These are phyloP conservation scores for Pisolithus tinctorius DNA, from an alignment of 768 basidiomycete genomes.

Conservation along the genomic window DNA sequence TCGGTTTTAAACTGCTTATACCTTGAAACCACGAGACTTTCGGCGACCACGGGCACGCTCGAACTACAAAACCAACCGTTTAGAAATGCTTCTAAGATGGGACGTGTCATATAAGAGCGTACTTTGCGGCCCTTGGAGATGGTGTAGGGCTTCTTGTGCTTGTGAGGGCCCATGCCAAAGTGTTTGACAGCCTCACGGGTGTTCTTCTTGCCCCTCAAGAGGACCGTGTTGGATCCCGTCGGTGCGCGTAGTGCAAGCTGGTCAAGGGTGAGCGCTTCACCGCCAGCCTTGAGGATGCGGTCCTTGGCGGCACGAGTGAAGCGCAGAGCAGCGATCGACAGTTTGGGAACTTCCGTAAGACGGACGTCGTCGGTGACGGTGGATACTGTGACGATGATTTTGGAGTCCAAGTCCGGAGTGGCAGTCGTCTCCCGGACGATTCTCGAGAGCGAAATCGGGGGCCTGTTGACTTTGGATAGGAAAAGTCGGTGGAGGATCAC, in stretches of 20 bases:
- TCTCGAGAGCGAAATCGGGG: slow-evolving; percentile 90
- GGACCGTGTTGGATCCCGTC: slow-evolving; percentile 90
- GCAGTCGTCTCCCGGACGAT: slow-evolving; percentile 77
- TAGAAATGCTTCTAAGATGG: not conserved
- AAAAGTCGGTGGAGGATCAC: slow-evolving; percentile 94
- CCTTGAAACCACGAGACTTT: slow-evolving; percentile 97
- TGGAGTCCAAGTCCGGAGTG: slow-evolving; percentile 60
- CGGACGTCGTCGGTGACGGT: slow-evolving; percentile 96
- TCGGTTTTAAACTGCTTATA: slow-evolving; percentile 47
- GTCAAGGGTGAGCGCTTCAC: slow-evolving; percentile 92
- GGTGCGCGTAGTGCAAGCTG: slow-evolving; percentile 94
- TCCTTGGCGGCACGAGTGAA: slow-evolving; percentile 92
- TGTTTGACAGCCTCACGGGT: slow-evolving; percentile 94
- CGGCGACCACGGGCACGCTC: slow-evolving; percentile 98
- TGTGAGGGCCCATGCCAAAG: slow-evolving; percentile 98
- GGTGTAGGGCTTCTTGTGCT: slow-evolving; percentile 97
- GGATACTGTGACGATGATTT: slow-evolving; percentile 85
- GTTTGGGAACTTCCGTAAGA: slow-evolving; percentile 76
- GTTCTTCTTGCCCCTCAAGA: slow-evolving; percentile 89
- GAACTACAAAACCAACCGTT: slow-evolving; percentile 46
- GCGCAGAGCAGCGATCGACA: slow-evolving; percentile 88
- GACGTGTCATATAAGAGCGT: slow-evolving; percentile 7
- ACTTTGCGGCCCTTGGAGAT: slow-evolving; percentile 95
- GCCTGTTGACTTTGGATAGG: slow-evolving; percentile 95
- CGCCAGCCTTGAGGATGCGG: slow-evolving; percentile 92